These are phyloP conservation scores for Cardamine occulta DNA, from an alignment of 345 rosid genomes.

Conservation along the genomic window DNA sequence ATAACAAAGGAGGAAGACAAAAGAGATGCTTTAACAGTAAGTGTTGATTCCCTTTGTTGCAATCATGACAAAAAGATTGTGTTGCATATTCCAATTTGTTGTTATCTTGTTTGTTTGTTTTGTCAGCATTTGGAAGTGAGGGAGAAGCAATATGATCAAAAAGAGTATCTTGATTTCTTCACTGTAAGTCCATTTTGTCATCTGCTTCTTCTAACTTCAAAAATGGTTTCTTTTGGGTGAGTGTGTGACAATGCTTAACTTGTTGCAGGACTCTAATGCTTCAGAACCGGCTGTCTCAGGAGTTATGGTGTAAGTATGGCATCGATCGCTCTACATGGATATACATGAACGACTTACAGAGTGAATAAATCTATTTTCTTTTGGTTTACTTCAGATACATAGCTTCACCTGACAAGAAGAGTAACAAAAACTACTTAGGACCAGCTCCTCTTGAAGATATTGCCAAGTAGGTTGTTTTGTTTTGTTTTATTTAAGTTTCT, in stretches of 20 bases:
- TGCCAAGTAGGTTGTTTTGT: slow-evolving; percentile 61
- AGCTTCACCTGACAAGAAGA: slow-evolving; percentile 77
- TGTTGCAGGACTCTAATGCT: slow-evolving; percentile 64
- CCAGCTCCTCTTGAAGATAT: slow-evolving; percentile 78
- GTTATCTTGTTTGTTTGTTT: slow-evolving; percentile 16
- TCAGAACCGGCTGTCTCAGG: slow-evolving; percentile 72
- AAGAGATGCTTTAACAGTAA: slow-evolving; percentile 69
- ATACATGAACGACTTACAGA: slow-evolving; percentile 1
- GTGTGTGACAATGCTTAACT: slow-evolving; percentile 20
- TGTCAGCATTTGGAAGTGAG: slow-evolving; percentile 80
- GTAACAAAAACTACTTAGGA: slow-evolving; percentile 76
- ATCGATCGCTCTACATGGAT: not conserved
- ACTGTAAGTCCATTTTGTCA: slow-evolving; percentile 54
- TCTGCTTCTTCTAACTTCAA: not conserved
- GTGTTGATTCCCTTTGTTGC: slow-evolving; percentile 16
- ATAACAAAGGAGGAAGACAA: slow-evolving; percentile 73
- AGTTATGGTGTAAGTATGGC: slow-evolving; percentile 76
- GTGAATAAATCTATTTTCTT: not conserved
- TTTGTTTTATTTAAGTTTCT: not conserved
- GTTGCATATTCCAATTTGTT: not conserved
- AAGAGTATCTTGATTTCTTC: slow-evolving; percentile 79
- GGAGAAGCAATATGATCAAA: slow-evolving; percentile 92
- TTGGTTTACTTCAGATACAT: slow-evolving; percentile 60
- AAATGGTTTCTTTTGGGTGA: not conserved
- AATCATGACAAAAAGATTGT: not conserved